Conservation (phyloP, 1,139 yeast genomes). For the Lodderomyces metapsilosis region DNA sequence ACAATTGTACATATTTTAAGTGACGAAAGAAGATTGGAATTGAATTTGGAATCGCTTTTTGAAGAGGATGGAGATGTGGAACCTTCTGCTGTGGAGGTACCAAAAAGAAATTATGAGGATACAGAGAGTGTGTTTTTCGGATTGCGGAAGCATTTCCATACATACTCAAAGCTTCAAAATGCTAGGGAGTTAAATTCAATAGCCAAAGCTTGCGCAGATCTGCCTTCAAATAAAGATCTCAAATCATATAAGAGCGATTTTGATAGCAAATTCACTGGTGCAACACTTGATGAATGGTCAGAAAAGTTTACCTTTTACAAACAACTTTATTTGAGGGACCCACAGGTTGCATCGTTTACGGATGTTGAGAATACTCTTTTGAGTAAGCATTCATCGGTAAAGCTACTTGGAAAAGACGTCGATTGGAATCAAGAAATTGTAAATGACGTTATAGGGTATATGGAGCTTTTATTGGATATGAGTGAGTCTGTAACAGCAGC, state of each 20-base stretch:
- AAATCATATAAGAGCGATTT: conserved; percentile 13
- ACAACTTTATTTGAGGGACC: conserved; percentile 36
- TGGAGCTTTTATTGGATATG: conserved; percentile 32
- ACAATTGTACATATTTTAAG: conserved; percentile 74
- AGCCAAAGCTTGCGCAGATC: conserved; percentile 7
- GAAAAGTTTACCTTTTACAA: conserved; percentile 36
- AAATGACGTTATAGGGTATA: conserved; percentile 29
- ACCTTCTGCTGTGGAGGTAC: conserved; percentile 2
- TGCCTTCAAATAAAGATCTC: neutral
- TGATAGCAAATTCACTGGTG: conserved; percentile 18
- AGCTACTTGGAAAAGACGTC: conserved; percentile 13
- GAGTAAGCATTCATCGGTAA: conserved; percentile 28
- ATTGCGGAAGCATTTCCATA: conserved; percentile 34
- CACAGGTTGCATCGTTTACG: conserved; percentile 26
- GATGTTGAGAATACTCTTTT: conserved; percentile 24
- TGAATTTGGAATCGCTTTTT: conserved; percentile 73
- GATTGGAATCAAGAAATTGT: conserved; percentile 19
- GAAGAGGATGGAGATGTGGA: conserved; percentile 41
- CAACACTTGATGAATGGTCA: conserved; percentile 29
- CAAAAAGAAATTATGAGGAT: conserved; percentile 6
- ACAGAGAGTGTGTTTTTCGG: conserved; percentile 52
- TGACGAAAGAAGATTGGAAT: conserved; percentile 58
- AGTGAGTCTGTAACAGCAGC: conserved; percentile 9
- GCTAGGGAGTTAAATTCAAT: conserved; percentile 6
- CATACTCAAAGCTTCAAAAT: conserved; percentile 19